These are phyloP conservation scores for Trypanosoma cruzi DNA, from an alignment of 208 protist genomes.

Conservation along the genomic window DNA sequence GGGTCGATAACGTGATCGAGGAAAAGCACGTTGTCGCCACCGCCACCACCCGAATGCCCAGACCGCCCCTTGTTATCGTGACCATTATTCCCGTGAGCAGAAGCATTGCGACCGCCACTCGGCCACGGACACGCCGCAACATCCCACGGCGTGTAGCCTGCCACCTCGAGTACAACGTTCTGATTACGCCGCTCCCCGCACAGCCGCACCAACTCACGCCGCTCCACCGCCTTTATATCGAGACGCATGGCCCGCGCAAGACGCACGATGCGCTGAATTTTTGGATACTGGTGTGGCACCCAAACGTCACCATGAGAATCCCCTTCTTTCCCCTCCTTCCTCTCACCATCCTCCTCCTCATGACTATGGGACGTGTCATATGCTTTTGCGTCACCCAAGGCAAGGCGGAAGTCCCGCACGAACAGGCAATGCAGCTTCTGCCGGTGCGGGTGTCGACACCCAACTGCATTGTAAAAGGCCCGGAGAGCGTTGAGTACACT, in stretches of 20 bases:
- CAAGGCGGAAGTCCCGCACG: conserved; percentile 68
- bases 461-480: conserved; percentile 27
- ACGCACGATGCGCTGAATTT: conserved; percentile 55
- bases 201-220: conserved; percentile 65
- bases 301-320: background rate
- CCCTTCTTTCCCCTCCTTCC: background rate
- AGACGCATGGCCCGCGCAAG: conserved; percentile 57
- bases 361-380: too few species aligned
- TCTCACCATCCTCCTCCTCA: background rate
- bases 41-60: background rate
- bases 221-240: conserved; percentile 59
- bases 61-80: background rate
- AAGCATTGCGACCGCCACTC: background rate
- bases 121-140: conserved; percentile 23
- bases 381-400: background rate
- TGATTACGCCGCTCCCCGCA: conserved; percentile 84
- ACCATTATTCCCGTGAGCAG: background rate
- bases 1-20: conserved; percentile 83
- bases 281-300: conserved; percentile 59
- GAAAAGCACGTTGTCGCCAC: conserved; percentile 39
- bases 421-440: conserved; percentile 40
- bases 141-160: conserved; percentile 36
- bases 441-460: conserved; percentile 32
- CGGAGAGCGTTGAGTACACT: conserved; percentile 64
- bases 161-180: conserved; percentile 77